Evolutionary conservation across 148 eudicot species (phyloP).

Genomic region (Polygonum maritimum): DNA sequence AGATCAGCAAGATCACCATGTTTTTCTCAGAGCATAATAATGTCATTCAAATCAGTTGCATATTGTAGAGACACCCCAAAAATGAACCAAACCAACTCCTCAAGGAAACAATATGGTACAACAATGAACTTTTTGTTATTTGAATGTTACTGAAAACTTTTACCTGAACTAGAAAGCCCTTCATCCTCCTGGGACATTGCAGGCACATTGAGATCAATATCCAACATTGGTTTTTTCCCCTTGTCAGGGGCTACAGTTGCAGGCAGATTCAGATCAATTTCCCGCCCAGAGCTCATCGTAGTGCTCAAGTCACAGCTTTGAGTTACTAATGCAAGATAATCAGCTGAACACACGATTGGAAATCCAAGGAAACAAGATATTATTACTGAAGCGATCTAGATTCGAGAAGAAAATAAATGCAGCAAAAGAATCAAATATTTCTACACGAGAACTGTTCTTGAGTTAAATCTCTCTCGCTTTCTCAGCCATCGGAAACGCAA

Average conservation of each 20-base stretch:
- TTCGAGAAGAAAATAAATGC: background rate
- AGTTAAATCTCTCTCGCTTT: no score
- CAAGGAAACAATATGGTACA: background rate
- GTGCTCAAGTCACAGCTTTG: conserved; percentile 39
- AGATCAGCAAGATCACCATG: background rate
- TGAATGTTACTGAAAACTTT: background rate
- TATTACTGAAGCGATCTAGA: background rate
- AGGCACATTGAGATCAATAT: background rate
- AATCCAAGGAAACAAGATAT: background rate
- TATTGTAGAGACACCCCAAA: background rate
- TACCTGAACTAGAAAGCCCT: background rate
- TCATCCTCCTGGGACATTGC: background rate
- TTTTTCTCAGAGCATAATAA: background rate
- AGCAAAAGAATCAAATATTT: background rate
- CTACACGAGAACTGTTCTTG: background rate
- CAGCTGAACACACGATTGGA: background rate
- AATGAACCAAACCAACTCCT: background rate
- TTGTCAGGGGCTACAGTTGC: background rate
- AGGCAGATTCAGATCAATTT: background rate
- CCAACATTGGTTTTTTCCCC: background rate
- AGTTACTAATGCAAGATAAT: background rate
- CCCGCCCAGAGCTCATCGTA: conserved; percentile 6
- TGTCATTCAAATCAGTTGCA: conserved; percentile 1
- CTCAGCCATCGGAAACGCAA: no score
- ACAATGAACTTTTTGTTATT: background rate